A percentile compares a stretch with the other conserved stretches of the same genome.
These are phyloP conservation scores for Aspergillus steynii DNA, from an alignment of 495 filamentous ascomycete genomes.

Conservation along the genomic window DNA sequence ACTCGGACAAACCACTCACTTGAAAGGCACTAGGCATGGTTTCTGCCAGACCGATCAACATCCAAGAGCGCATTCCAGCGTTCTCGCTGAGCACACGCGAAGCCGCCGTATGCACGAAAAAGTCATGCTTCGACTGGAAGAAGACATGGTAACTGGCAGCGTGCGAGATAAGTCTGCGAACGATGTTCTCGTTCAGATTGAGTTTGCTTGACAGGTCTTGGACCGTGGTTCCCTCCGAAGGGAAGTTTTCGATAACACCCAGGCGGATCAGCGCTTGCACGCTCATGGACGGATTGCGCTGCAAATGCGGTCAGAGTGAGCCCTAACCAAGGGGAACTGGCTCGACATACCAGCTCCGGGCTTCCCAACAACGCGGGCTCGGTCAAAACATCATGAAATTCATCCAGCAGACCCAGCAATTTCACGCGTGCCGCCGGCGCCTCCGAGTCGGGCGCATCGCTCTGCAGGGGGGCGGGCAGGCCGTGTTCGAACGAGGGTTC, in stretches of 20 bases:
- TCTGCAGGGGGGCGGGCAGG: too few relatives aligned
- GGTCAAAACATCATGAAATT: too few relatives aligned
- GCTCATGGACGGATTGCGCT: constrained; percentile 1
- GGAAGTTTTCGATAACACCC: not conserved
- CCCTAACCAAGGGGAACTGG: too few relatives aligned
- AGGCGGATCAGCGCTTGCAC: not conserved
- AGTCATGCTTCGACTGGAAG: constrained; percentile 12
- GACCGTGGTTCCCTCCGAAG: not conserved
- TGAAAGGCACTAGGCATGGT: constrained; percentile 7
- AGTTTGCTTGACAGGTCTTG: not conserved
- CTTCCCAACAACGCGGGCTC: too few relatives aligned
- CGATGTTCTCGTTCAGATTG: not conserved
- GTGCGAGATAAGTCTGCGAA: constrained; percentile 23
- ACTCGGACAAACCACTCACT: constrained; percentile 7
- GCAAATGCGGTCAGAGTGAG: too few relatives aligned
- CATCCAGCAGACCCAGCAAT: too few relatives aligned
- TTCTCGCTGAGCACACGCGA: constrained; percentile 46
- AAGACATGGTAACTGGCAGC: constrained; percentile 22
- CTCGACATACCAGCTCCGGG: too few relatives aligned
- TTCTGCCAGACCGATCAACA: constrained; percentile 51
- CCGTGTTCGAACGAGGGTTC: too few relatives aligned
- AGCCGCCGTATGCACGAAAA: constrained; percentile 21
- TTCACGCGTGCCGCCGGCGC: too few relatives aligned
- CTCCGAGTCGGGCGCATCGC: too few relatives aligned
- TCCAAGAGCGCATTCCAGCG: constrained; percentile 45